Conservation (phyloP, 1,284 basidiomycete species). For the Ustilago curta region DNA sequence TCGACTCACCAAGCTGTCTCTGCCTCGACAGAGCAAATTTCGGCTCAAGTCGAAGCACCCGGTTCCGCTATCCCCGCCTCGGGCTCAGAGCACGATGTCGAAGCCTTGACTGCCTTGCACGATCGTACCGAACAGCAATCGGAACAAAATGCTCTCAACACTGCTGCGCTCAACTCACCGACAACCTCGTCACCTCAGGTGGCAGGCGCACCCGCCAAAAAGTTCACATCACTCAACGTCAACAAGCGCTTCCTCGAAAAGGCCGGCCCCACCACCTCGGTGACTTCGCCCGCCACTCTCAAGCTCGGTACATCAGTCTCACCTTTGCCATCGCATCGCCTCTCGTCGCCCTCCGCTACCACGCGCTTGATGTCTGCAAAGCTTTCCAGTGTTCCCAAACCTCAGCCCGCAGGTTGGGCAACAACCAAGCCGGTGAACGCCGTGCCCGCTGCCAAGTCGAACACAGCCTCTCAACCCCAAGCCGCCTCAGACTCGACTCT, state of each 20-base stretch:
- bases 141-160: constrained; percentile 3
- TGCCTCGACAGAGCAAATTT: neutral
- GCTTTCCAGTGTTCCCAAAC: constrained; percentile 53
- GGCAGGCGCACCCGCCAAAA: constrained; percentile 42
- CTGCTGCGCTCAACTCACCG: constrained; percentile 10
- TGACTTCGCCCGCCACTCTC: constrained; percentile 24
- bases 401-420: constrained; percentile 51
- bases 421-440: constrained; percentile 34
- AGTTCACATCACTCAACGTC: constrained; percentile 66
- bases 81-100: constrained; percentile 37
- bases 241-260: constrained; percentile 67
- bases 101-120: constrained; percentile 36
- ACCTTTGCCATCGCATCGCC: constrained; percentile 36
- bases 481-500: constrained; percentile 3
- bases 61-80: constrained; percentile 20
- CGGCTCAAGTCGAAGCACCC: constrained; percentile 1
- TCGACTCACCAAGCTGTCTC: neutral
- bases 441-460: constrained; percentile 20
- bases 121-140: constrained; percentile 11
- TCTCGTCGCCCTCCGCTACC: constrained; percentile 41
- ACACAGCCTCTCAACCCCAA: constrained; percentile 14
- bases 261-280: constrained; percentile 47
- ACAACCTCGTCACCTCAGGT: constrained; percentile 20
- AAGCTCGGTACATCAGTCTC: constrained; percentile 42
- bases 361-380: constrained; percentile 49